Base-by-base conservation (phyloP, 345 rosid genomes). In the Dipteronia sinensis region DNA sequence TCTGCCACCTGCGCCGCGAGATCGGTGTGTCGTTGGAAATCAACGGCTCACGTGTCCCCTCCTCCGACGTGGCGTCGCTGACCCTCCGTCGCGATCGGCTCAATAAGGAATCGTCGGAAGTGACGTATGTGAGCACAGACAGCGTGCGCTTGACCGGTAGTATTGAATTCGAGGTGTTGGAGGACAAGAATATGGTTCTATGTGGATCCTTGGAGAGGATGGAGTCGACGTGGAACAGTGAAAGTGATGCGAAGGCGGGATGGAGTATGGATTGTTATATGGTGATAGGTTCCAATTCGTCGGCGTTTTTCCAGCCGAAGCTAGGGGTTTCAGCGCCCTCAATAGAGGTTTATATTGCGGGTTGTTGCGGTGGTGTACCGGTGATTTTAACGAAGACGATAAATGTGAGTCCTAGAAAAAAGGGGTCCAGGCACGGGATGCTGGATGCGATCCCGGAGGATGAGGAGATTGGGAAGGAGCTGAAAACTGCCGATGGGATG, bases 401-500 rank as follows among this genome's bases (percentile, higher is more conserved):
- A 69, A 84, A 75, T 84, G 89, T 86, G 46, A 90, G 92, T 67
- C 94, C 98, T 0, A 92, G 89, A 79, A 89, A 83, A 89, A 95
- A 89, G 67, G 85, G 77, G 9, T 81, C 84, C 17, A 86, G 91
- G 73, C 90, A 84, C 65, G 82, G 77, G 53, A 78, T 83, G 27
- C 88, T 93, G 69, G 96, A 91, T 74, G 89, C 98, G 10, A 95
- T 95, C 61, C 98, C 98, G 0, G 99, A 93, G 88, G 94, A 91
- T 22, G 98, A 91, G 55, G 98, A 93, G 83, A 70, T 85, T 64
- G 90, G 82, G 23, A 87, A 93, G 83, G 92, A 83, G 71, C 81
- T 71, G 53, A 81, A 76, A 69, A 67, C 2, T 34, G 81, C n/a
- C 71, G 76, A 83, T 71, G 85, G 86, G 13, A 77, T 86, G 75